Base-by-base conservation (phyloP, 345 rosid species). In the Citrus inodora region DNA sequence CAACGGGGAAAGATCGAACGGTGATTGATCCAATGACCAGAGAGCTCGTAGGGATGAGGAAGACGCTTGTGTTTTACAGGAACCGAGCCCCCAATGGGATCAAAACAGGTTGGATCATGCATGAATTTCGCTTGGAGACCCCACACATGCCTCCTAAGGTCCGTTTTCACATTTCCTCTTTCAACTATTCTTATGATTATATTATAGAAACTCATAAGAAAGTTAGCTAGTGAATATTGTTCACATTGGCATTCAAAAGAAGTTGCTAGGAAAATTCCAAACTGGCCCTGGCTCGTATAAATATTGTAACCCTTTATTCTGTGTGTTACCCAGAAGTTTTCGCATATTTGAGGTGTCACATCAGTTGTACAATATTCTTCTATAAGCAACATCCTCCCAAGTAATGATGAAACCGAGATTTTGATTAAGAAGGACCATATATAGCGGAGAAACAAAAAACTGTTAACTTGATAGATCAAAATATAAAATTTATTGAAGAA, bases 81-180 rank as follows among this genome's bases (percentile, higher is more conserved):
- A 94, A 88, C 86, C 82, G 99, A 84, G 98, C 99, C 71, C 99
- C 99, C 1, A 88, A 92, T 73, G 99, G 99, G 53, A 90, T 91
- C 87, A 96, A 96, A 84, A 90, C 97, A 1, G 94, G 95, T 61
- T 96, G 99, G 99, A 96, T 96, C 75, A 96, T 96, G 99, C 99
- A 96, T 73, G 99, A 96, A 82, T 96, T 94, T 80, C 98, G 99
- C 72, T 87, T 92, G 55, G 97, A 94, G 82, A 85, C 94, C 81
- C 97, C 95, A 76, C 97, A 89, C 28, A 88, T 92, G 94, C 94
- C 97, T 67, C 99, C 99, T 27, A 91, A 94, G 97, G 99, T 96
- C 69, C 69, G 78, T 35, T 80, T 25, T 48, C 5, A 27, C 33
- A 51, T 19, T 17, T 6, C 46, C 37, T 35, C 14, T 67, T 55